Conservation (phyloP, 345 rosid genomes). For the Geranium brycei region DNA sequence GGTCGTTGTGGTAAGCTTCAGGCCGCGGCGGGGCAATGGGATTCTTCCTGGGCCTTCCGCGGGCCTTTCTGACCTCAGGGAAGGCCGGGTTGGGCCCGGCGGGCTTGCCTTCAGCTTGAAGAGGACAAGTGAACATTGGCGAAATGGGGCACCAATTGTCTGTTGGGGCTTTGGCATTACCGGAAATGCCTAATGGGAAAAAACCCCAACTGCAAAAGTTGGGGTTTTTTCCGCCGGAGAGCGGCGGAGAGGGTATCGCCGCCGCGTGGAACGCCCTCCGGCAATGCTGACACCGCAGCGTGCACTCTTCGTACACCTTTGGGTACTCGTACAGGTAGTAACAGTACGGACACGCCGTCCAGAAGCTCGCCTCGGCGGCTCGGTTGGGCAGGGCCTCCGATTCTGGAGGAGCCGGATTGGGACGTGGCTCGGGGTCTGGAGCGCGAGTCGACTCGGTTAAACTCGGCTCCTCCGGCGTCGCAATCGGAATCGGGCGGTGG, state of each 20-base stretch:
- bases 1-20: slow-evolving; percentile 19
- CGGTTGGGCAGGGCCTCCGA: too few relatives aligned
- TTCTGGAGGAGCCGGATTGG: not conserved
- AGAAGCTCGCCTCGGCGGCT: slow-evolving; percentile 32
- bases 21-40: not conserved
- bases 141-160: slow-evolving; percentile 70
- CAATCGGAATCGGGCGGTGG: not conserved
- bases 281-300: slow-evolving; percentile 64
- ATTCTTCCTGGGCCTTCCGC: slow-evolving; percentile 2
- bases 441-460: slow-evolving; percentile 13
- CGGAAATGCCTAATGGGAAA: slow-evolving; percentile 58
- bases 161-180: slow-evolving; percentile 11
- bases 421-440: too few relatives aligned
- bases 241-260: slow-evolving; percentile 44
- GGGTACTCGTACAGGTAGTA: slow-evolving; percentile 66
- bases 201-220: slow-evolving; percentile 68
- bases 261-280: slow-evolving; percentile 74
- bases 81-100: not conserved
- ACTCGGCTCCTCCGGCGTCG: slow-evolving; percentile 13
- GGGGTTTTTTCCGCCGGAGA: slow-evolving; percentile 34
- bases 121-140: slow-evolving; percentile 40
- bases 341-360: slow-evolving; percentile 96
- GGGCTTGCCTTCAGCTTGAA: slow-evolving; percentile 9
- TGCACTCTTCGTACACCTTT: slow-evolving; percentile 61
- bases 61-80: not conserved